Evolutionary conservation across 345 rosid species (phyloP), one percentile per base, ranked within the genome.

Genomic region (Hypericum perforatum): DNA sequence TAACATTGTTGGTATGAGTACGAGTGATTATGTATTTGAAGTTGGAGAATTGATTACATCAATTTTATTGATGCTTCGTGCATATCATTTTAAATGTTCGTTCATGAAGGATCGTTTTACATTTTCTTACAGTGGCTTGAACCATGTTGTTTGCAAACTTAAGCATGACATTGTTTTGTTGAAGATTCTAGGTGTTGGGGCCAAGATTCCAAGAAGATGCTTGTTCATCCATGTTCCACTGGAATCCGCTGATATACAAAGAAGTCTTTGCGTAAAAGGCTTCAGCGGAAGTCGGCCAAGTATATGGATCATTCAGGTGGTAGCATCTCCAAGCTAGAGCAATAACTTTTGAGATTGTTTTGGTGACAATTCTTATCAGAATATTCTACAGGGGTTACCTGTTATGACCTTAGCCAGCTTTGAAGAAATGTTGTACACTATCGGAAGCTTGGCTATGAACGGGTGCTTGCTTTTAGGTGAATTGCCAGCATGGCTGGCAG

Each of bases 271-370:
- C 5, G 46, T 65, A 7, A 85, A 79, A 64, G 95, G 96, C 61
- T 87, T 91, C 64, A 74, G 69, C 9, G 98, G 88, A 37, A 79
- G 68, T 37, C 78, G 67, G 11, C 89, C 90, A 43, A 87, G 96
- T 58, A 68, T 81, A 63, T 91, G 95, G 94, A 84, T 74, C 64
- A 74, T 87, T 57, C 98, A 91, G 96, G 96, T 89, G 60, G 67
- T 51, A 49, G 51, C 44, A 41, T 47, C 56, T 29, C 13, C 32
- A 56, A 0, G 29, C 7, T 57, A 32, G 40, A 0, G 7, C 43
- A 8, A 39, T 56, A 36, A 15, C 7, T 58, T 37, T 10, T 49
- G 37, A 50, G 41, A 64, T 45, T 13, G 38, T 59, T 44, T 47
- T 49, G 63, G 51, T 51, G 50, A 45, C 11, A 42, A 16, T 14